A percentile compares a stretch with the other conserved stretches of the same genome.
Evolutionary conservation across 2,329 filamentous ascomycete genomes (phyloP).

Genomic region (Phaeosphaeriaceae sp.): DNA sequence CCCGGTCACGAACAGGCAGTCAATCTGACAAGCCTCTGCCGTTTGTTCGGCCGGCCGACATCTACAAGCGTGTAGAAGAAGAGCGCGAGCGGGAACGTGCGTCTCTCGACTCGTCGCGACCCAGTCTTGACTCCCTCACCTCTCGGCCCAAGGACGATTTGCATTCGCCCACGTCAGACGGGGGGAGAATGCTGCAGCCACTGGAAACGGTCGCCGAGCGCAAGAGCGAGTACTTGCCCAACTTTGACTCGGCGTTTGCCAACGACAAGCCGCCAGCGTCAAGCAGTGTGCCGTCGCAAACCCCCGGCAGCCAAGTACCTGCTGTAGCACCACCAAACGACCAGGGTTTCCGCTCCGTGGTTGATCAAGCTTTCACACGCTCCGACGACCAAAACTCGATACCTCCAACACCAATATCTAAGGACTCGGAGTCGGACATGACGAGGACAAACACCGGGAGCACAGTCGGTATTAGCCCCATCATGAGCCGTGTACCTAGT

Average conservation of each 20-base stretch:
- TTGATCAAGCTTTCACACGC: slow-evolving; percentile 70
- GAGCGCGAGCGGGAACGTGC: slow-evolving; percentile 65
- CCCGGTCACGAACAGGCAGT: slow-evolving; percentile 35
- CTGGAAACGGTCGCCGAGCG: slow-evolving; percentile 64
- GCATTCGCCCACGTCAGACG: slow-evolving; percentile 26
- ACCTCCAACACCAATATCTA: slow-evolving; percentile 60
- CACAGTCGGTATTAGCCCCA: slow-evolving; percentile 69
- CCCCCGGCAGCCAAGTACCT: slow-evolving; percentile 16
- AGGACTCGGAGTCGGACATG: slow-evolving; percentile 52
- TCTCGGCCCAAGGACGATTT: slow-evolving; percentile 31
- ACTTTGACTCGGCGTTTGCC: slow-evolving; percentile 28
- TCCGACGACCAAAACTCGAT: slow-evolving; percentile 61
- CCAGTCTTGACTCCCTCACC: slow-evolving; percentile 62
- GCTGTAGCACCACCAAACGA: slow-evolving; percentile 28
- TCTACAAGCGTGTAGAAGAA: slow-evolving; percentile 75
- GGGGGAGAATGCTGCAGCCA: slow-evolving; percentile 33
- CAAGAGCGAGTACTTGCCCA: slow-evolving; percentile 66
- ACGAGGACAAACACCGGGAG: slow-evolving; percentile 68
- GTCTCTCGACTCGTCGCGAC: slow-evolving; percentile 64
- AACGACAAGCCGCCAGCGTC: slow-evolving; percentile 19
- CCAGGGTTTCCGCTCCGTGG: slow-evolving; percentile 55
- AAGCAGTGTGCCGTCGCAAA: slow-evolving; percentile 18
- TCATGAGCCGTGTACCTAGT: slow-evolving; percentile 65
- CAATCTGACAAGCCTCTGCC: slow-evolving; percentile 62
- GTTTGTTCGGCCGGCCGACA: slow-evolving; percentile 77